A percentile compares a stretch with the other conserved stretches of the same genome.
Evolutionary conservation across 192 early-diverging fungal species (phyloP).

Genomic region (Geranomyces michiganensis): DNA sequence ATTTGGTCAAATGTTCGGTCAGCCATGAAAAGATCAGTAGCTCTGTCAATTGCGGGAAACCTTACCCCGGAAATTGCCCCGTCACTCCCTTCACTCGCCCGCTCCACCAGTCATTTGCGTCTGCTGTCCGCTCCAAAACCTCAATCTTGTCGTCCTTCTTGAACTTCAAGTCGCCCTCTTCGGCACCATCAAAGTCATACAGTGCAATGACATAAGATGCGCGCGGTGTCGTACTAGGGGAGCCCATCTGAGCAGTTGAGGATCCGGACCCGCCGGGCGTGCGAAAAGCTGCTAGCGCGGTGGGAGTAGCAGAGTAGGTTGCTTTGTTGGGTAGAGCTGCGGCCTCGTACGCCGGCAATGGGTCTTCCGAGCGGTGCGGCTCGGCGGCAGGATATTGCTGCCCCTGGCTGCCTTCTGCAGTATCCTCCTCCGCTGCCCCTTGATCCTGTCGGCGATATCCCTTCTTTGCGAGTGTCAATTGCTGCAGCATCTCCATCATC

Average conservation of each 20-base stretch:
- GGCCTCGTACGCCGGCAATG: slow-evolving; percentile 5
- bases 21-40: too few relatives aligned
- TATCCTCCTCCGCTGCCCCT: neutral
- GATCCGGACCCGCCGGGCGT: slow-evolving; percentile 6
- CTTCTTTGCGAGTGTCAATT: slow-evolving; percentile 24
- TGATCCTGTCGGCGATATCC: neutral
- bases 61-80: slow-evolving; percentile 70
- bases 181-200: slow-evolving; percentile 83
- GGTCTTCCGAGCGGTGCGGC: neutral
- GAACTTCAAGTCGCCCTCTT: slow-evolving; percentile 82
- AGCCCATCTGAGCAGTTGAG: neutral
- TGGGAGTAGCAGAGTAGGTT: neutral
- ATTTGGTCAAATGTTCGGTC: too few relatives aligned
- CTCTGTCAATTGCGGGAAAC: too few relatives aligned
- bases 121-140: slow-evolving; percentile 70
- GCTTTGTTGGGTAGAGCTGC: neutral
- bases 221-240: neutral
- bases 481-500: slow-evolving; percentile 25
- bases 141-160: slow-evolving; percentile 84
- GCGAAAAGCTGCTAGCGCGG: neutral
- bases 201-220: slow-evolving; percentile 64
- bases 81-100: slow-evolving; percentile 59
- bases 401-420: neutral
- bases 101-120: slow-evolving; percentile 79
- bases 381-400: slow-evolving; percentile 1